Base-by-base conservation (phyloP, 106 monocot genomes). In the Narthecium ossifragum region DNA sequence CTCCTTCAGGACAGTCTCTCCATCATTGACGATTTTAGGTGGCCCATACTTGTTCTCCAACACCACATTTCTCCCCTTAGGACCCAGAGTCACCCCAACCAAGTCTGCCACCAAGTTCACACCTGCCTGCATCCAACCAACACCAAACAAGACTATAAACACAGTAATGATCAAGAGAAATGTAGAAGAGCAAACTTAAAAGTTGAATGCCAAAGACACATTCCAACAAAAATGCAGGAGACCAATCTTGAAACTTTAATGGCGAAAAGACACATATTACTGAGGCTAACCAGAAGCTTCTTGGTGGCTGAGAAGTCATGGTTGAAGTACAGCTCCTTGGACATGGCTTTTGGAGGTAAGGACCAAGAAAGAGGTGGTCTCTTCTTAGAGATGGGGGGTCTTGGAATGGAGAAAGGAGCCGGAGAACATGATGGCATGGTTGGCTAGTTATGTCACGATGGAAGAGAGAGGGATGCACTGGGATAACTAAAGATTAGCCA, bases 21-120 rank as follows among this genome's bases (percentile, higher is more conserved):
- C 93, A 61, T 93, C 93, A 46, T 93, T 93, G 22, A 93, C 93
- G 67, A 93, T 93, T 74, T 77, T 85, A 3, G 93, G 93, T 46
- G 93, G 81, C 10, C 93, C 93, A 53, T 82, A 93, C 69, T 84
- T 88, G 77, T 85, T 93, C 60, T 73, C 59, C 60, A 93, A 39
- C 57, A 93, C 93, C 38, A 93, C 93, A 67, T 93, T 88, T 62
- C 93, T 81, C 6, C 88, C 93, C 61, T 79, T 88, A 1, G 93
- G 93, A 26, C 93, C 93, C 47, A 93, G 51, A 0, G 93, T 93
- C 59, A 93, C 84, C 53, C 93, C 93, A 48, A 93, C 64, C 71
- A 93, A 63, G 30, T 84, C 62, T 26, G 93, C 78, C 47, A 85
- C 88, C 76, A 93, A 59, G 37, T 93, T 73, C 67, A 93, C 92